These are phyloP conservation scores for Colletotrichum sidae DNA, from an alignment of 2,329 filamentous ascomycete species.

Conservation along the genomic window DNA sequence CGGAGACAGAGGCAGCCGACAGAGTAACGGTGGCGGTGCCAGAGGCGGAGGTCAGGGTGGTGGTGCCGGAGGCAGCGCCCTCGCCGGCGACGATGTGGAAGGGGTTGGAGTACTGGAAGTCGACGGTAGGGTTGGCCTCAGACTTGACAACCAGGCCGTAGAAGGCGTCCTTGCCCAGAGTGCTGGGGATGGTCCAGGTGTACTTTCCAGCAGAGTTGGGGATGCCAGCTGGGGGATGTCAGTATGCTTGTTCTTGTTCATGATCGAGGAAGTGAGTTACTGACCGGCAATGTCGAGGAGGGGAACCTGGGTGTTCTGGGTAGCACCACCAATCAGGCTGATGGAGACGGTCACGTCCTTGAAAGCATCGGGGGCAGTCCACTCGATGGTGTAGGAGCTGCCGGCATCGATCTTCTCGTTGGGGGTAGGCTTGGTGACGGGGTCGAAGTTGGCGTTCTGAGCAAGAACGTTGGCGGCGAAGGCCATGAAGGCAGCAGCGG, in stretches of 20 bases:
- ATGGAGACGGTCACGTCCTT: conserved; percentile 61
- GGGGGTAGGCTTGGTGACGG: conserved; percentile 59
- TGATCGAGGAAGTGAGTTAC: conserved; percentile 43
- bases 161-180: conserved; percentile 57
- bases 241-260: conserved; percentile 31
- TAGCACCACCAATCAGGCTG: conserved; percentile 64
- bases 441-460: conserved; percentile 67
- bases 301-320: conserved; percentile 54
- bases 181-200: conserved; percentile 62
- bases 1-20: conserved; percentile 45
- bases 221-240: conserved; percentile 55
- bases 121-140: conserved; percentile 55
- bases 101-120: conserved; percentile 72
- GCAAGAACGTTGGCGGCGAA: conserved; percentile 63
- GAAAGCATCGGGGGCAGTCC: conserved; percentile 56
- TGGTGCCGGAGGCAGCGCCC: conserved; percentile 40
- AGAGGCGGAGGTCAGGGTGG: conserved; percentile 41
- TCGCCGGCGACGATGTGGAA: conserved; percentile 62
- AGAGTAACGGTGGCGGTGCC: conserved; percentile 45
- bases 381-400: conserved; percentile 61
- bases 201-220: conserved; percentile 57
- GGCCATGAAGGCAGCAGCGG: conserved; percentile 62
- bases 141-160: conserved; percentile 70
- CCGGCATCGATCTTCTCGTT: conserved; percentile 61
- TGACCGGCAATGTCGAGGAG: conserved; percentile 62